Percentiles rank a stretch among this genome's conserved stretches.
Evolutionary conservation across 331 rosid genomes (phyloP).

Genomic region (Arachis monticola): DNA sequence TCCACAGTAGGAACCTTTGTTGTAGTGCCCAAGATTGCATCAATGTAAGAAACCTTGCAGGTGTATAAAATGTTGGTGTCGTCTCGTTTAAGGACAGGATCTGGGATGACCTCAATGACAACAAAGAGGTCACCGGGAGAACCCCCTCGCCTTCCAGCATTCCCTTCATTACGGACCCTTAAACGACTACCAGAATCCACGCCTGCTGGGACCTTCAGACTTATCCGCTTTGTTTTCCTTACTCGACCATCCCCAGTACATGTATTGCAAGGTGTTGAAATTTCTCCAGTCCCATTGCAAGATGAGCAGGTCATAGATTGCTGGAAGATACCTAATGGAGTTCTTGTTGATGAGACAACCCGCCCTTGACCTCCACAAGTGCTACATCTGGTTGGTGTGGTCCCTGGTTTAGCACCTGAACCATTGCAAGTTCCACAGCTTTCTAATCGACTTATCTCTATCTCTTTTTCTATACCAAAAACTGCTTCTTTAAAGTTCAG

Average conservation of each 20-base stretch:
- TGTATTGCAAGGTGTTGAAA: constrained; percentile 84
- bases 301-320: constrained; percentile 94
- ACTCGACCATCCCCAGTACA: constrained; percentile 96
- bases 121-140: constrained; percentile 90
- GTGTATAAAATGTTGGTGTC: constrained; percentile 86
- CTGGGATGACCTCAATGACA: constrained; percentile 80
- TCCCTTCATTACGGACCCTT: constrained; percentile 93
- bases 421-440: constrained; percentile 91
- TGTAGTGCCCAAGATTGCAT: constrained; percentile 87
- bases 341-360: constrained; percentile 85
- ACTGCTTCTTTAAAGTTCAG: constrained; percentile 92
- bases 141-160: constrained; percentile 85
- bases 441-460: constrained; percentile 87
- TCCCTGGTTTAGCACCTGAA: constrained; percentile 94
- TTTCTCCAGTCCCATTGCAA: constrained; percentile 87
- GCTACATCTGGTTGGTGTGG: constrained; percentile 74
- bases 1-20: constrained; percentile 93
- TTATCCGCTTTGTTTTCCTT: constrained; percentile 84
- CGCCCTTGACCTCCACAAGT: constrained; percentile 98
- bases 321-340: constrained; percentile 94
- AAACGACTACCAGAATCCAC: constrained; percentile 95
- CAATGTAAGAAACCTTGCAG: constrained; percentile 86
- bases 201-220: constrained; percentile 95
- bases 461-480: constrained; percentile 92
- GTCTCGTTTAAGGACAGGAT: constrained; percentile 85